These are phyloP conservation scores for Magnusiomyces suaveolens DNA, from an alignment of 1,139 yeast genomes.

Conservation along the genomic window DNA sequence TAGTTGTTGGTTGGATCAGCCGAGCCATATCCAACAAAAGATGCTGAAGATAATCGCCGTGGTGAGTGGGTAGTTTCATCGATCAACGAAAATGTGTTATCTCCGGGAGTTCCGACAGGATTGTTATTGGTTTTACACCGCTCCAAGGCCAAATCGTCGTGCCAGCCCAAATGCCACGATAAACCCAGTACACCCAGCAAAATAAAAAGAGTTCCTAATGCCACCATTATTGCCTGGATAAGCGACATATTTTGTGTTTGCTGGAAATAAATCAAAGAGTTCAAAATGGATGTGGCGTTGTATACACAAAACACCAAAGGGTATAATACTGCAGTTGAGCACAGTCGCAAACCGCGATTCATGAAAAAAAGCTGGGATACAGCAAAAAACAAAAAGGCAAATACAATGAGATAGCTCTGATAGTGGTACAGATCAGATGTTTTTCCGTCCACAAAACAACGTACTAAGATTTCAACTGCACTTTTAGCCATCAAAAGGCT, in stretches of 20 bases:
- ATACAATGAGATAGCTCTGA: slow-evolving; percentile 43
- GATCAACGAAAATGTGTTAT: too few species aligned
- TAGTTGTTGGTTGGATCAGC: too few species aligned
- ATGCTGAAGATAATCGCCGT: too few species aligned
- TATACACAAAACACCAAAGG: slow-evolving; percentile 81
- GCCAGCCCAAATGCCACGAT: slow-evolving; percentile 34
- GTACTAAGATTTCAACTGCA: slow-evolving; percentile 54
- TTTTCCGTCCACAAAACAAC: slow-evolving; percentile 26
- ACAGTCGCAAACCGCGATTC: slow-evolving; percentile 61
- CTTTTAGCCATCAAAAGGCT: slow-evolving; percentile 78
- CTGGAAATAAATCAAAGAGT: slow-evolving; percentile 59
- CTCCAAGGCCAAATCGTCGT: slow-evolving; percentile 13
- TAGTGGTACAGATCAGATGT: slow-evolving; percentile 30
- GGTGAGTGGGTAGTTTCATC: too few species aligned
- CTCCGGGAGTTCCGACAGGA: too few species aligned
- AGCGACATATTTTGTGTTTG: slow-evolving; percentile 38
- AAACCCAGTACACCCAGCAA: slow-evolving; percentile 47
- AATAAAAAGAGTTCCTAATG: slow-evolving; percentile 43
- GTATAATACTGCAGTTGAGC: slow-evolving; percentile 70
- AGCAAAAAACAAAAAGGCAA: slow-evolving; percentile 56
- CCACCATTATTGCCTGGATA: slow-evolving; percentile 37
- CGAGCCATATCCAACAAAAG: too few species aligned
- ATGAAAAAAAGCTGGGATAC: slow-evolving; percentile 63
- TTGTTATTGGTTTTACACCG: not conserved
- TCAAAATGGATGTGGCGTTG: slow-evolving; percentile 62